Evolutionary conservation across 805 yeast species (phyloP).

Genomic region (Candida golubevii): DNA sequence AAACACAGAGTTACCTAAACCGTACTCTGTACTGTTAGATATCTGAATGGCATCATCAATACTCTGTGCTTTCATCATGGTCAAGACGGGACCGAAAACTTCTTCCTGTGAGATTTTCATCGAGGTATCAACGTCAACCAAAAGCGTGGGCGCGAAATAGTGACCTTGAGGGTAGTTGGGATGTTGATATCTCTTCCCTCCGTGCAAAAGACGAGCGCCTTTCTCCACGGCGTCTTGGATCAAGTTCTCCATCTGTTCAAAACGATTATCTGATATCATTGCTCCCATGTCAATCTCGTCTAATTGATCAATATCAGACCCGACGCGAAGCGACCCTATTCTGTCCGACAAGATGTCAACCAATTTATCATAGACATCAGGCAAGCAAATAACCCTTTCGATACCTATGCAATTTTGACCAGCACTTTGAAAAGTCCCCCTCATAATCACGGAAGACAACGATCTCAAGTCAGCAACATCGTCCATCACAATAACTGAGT

Average conservation of each 20-base stretch:
- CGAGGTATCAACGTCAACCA: constrained; percentile 68
- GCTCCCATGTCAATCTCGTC: constrained; percentile 97
- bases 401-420: constrained; percentile 99
- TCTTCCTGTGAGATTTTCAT: constrained; percentile 86
- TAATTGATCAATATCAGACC: constrained; percentile 87
- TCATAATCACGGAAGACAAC: constrained; percentile 65
- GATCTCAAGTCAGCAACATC: constrained; percentile 61
- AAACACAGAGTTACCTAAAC: constrained; percentile 89
- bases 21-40: constrained; percentile 83
- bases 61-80: constrained; percentile 66
- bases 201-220: constrained; percentile 78
- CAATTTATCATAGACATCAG: constrained; percentile 59
- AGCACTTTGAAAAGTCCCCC: constrained; percentile 95
- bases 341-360: constrained; percentile 54
- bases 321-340: constrained; percentile 63
- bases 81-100: constrained; percentile 90
- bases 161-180: constrained; percentile 96
- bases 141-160: constrained; percentile 84
- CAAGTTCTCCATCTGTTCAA: constrained; percentile 60
- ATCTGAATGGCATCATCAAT: constrained; percentile 66
- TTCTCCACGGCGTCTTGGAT: constrained; percentile 67
- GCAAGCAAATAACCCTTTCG: constrained; percentile 85
- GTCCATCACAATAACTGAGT: constrained; percentile 82
- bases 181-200: constrained; percentile 78
- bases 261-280: constrained; percentile 75